Evolutionary conservation across 163 green algal genomes (phyloP), one percentile per base, ranked within the genome.

Genomic region (Chloroidium sp.): DNA sequence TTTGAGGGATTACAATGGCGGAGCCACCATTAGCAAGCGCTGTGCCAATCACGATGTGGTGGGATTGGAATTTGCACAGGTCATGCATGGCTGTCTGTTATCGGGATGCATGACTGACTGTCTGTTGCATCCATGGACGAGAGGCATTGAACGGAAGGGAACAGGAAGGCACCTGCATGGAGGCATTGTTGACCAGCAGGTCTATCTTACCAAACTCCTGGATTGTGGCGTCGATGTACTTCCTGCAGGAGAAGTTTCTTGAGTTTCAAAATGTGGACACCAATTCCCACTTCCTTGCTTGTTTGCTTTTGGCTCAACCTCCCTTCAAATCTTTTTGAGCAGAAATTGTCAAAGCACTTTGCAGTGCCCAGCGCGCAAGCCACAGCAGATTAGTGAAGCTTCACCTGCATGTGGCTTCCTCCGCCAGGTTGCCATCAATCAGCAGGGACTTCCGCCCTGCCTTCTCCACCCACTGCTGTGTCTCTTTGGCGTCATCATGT

Each of bases 141-240:
- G 4, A 77, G 14, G 57, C 74, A 77, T 62, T 8, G 57, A 60
- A 14, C 6, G 67, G 10, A n/a, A 72, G 6, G 6, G 6, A 72
- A 6, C 6, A 10, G 67, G 6, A 72, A 77, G 8, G 76, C 14
- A 77, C 78, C 68, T 87, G 86, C 62, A 84, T 76, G 62, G 81
- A 79, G 3, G 86, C 86, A 79, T 92, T 92, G 82, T 89, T 89
- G 59, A 90, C 80, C 61, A 92, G 85, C 8, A 92, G 79, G 60
- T 92, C 85, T 60, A 92, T 76, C 8, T 74, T 58, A n/a, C 86
- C 86, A 61, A 82, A 87, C 62, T 84, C 80, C 2, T 81, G 62
- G 62, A 90, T 80, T 76, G 88, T 85, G 59, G 82, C 76, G 6
- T 89, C 79, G 1, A 91, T 81, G 3, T 87, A 77, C 8, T 83